Percentiles rank a stretch among this genome's conserved stretches.
These are phyloP conservation scores for Vitis riparia DNA, from an alignment of 164 flowering plant species.

Conservation along the genomic window DNA sequence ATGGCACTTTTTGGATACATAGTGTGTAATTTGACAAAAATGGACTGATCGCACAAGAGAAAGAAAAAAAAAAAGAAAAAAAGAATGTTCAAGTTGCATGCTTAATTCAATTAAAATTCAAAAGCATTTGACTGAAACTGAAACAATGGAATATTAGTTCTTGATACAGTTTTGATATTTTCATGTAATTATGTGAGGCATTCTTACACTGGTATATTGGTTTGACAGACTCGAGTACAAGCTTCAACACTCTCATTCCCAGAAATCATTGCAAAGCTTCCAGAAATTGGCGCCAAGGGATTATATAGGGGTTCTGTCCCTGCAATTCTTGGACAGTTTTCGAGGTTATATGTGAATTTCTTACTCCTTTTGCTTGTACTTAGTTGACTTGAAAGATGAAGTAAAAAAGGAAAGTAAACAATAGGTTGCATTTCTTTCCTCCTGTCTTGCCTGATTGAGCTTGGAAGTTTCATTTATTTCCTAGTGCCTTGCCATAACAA, in stretches of 20 bases:
- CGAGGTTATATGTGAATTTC: slow-evolving; percentile 55
- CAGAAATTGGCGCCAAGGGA: slow-evolving; percentile 79
- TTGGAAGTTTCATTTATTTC: no score
- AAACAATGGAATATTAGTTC: neutral
- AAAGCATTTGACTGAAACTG: no score
- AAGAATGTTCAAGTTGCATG: neutral
- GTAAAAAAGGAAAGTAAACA: no score
- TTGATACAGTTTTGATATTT: neutral
- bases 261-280: slow-evolving; percentile 77
- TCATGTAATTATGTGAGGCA: neutral
- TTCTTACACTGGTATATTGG: slow-evolving; percentile 9
- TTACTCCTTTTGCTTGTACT: neutral
- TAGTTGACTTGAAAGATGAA: no score
- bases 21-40: no score
- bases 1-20: no score
- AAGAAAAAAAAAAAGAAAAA: neutral
- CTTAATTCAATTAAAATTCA: no score
- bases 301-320: slow-evolving; percentile 91
- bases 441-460: no score
- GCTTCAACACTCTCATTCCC: slow-evolving; percentile 93
- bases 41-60: neutral
- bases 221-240: slow-evolving; percentile 85
- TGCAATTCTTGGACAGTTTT: slow-evolving; percentile 93
- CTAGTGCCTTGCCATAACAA: no score
- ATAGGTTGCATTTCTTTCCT: no score